Evolutionary conservation across 768 basidiomycete genomes (phyloP).

Genomic region (Suillus decipiens): DNA sequence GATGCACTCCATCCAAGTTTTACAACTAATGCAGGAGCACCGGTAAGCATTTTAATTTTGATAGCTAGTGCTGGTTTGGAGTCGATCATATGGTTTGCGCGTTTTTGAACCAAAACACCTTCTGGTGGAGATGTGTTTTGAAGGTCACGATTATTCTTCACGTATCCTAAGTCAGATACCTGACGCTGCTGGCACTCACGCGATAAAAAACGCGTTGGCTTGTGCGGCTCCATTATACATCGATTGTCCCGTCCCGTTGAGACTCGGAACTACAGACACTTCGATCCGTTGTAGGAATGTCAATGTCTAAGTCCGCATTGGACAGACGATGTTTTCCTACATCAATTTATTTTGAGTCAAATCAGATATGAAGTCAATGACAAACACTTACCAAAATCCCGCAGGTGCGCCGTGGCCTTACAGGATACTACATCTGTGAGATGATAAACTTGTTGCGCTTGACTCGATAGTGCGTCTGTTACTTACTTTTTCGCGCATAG

Average conservation of each 20-base stretch:
- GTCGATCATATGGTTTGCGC: not conserved
- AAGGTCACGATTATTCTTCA: not conserved
- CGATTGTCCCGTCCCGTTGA: not conserved
- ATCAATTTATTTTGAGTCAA: not conserved
- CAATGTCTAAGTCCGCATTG: not conserved
- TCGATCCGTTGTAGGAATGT: not conserved
- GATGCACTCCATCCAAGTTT: conserved; percentile 84
- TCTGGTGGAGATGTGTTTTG: not conserved
- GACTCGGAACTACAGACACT: not conserved
- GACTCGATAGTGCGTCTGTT: conserved; percentile 80
- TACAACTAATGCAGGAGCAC: conserved; percentile 73
- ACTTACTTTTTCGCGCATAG: not conserved
- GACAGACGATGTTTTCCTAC: not conserved
- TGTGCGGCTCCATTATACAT: not conserved
- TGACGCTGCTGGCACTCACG: not conserved
- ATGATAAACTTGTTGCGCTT: conserved; percentile 86
- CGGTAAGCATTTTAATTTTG: conserved; percentile 45
- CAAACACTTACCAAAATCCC: conserved; percentile 1
- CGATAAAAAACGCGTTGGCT: not conserved
- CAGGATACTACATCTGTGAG: conserved; percentile 95
- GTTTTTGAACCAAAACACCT: not conserved
- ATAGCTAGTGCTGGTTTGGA: not conserved
- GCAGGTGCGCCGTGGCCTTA: conserved; percentile 88
- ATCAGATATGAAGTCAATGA: conserved; percentile 10
- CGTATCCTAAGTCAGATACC: not conserved